phyloP scores from a whole-genome alignment of 257 asterid species.

The Fraxinus pennsylvanica region DNA sequence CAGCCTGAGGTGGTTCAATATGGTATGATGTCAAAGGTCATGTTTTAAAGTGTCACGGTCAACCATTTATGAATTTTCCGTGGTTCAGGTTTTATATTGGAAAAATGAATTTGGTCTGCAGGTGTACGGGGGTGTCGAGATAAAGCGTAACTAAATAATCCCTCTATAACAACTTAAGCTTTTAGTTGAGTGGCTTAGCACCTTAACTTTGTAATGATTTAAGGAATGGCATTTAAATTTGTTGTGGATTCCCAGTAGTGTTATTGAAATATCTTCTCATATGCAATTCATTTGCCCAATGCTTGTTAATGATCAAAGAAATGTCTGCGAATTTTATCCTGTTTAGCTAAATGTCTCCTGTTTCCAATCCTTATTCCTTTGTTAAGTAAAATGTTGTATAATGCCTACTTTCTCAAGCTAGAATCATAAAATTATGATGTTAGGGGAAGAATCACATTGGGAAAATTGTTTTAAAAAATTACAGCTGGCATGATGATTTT shows the following conservation, averaged over 20 bases:
- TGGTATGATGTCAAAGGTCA: not conserved
- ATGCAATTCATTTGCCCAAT: not conserved
- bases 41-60: not conserved
- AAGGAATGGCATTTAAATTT: not conserved
- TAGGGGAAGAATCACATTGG: not conserved
- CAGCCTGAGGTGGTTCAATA: not conserved
- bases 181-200: not conserved
- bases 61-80: not conserved
- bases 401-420: not conserved
- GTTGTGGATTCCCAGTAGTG: not conserved
- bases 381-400: not conserved
- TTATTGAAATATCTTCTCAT: conserved; percentile 8
- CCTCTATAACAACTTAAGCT: not conserved
- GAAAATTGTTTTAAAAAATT: not conserved
- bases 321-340: not conserved
- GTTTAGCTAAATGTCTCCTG: not conserved
- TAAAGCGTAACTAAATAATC: not conserved
- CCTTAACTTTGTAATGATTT: not conserved
- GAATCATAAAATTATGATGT: not conserved
- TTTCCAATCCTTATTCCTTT: not conserved
- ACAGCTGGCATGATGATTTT: not conserved
- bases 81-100: not conserved
- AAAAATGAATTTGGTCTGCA: not conserved
- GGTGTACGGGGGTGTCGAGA: not conserved
- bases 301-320: not conserved